These are phyloP conservation scores for Coniferiporia sulphurascens DNA, from an alignment of 1,284 basidiomycete genomes.

Conservation along the genomic window DNA sequence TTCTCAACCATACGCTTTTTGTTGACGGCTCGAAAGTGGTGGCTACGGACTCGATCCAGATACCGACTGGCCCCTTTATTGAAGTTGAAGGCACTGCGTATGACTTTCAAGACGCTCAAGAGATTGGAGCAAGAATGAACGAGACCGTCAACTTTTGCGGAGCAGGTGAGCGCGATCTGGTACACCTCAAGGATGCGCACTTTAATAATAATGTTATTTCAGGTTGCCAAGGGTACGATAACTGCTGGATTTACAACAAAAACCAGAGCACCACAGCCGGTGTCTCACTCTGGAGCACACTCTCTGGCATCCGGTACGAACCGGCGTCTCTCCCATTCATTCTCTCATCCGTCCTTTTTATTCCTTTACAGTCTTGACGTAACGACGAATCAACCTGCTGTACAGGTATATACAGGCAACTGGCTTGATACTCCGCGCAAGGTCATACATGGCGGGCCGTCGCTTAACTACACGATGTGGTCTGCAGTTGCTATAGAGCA, in stretches of 20 bases:
- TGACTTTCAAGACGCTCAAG: constrained; percentile 41
- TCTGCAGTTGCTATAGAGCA: constrained; percentile 46
- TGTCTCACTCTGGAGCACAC: constrained; percentile 39
- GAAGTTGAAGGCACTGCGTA: constrained; percentile 36
- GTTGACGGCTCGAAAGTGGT: constrained; percentile 37
- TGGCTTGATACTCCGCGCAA: constrained; percentile 41
- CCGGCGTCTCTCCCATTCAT: constrained; percentile 18
- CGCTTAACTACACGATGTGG: constrained; percentile 33
- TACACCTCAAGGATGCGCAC: neutral
- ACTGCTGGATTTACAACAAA: constrained; percentile 42
- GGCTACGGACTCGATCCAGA: constrained; percentile 38
- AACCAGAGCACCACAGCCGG: constrained; percentile 28
- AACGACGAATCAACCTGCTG: constrained; percentile 40
- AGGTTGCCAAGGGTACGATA: constrained; percentile 29
- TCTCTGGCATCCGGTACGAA: constrained; percentile 41
- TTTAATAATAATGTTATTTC: neutral
- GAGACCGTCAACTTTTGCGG: constrained; percentile 37
- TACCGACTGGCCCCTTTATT: constrained; percentile 39
- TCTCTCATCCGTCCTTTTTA: neutral
- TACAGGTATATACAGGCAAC: constrained; percentile 43
- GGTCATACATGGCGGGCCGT: constrained; percentile 37
- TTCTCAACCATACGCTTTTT: constrained; percentile 41
- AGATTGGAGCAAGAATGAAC: constrained; percentile 36
- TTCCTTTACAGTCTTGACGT: constrained; percentile 35
- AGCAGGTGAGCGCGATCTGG: constrained; percentile 29